Evolutionary conservation across 2,329 filamentous ascomycete species (phyloP), one percentile per base, ranked within the genome.

Genomic region (Pestalotiopsis fici): DNA sequence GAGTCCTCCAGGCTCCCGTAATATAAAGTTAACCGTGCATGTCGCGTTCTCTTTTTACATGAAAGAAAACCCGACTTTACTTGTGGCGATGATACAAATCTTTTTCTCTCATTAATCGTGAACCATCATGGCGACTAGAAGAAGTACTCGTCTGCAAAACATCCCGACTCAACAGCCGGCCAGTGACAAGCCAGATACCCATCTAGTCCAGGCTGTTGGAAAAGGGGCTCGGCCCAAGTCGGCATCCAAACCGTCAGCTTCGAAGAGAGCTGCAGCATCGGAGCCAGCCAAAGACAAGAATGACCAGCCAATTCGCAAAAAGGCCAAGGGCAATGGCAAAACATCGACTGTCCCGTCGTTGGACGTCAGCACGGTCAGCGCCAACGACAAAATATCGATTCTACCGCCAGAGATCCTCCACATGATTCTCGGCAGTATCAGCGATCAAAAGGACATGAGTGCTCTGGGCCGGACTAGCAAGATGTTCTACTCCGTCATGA

Each of bases 351-450:
- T 47, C 25, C n/a, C 27, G 13, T 21, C 15, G 4, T 39, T 39
- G 21, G n/a, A 11, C 31, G 31, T 11, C 23, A 25, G 25, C 37
- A 12, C 37, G 6, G 37, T 47, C 21, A 35, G 39, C 5, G 35
- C 21, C n/a, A 64, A 63, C 6, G 59, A 37, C 65, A 39, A 39
- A 12, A 25, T 66, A 18, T 56, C 57, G 18, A 50, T 39, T 25
- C 56, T 67, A 2, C 66, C 66, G 18, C 66, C 62, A 6, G 66
- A 67, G 31, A 27, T 65, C n/a, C 15, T 67, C n/a, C 39, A 13
- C 28, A 67, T 67, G 61, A 23, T 67, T n/a, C 43, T 65, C 21
- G 56, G 11, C 15, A 60, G 64, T 15, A 61, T 67, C 56, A 13
- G 37, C 9, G 43, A 31, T n/a, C 55, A 13, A 23, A 15, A 9